These are phyloP conservation scores for Radiomyces spectabilis DNA, from an alignment of 192 early-diverging fungal genomes.

Conservation along the genomic window DNA sequence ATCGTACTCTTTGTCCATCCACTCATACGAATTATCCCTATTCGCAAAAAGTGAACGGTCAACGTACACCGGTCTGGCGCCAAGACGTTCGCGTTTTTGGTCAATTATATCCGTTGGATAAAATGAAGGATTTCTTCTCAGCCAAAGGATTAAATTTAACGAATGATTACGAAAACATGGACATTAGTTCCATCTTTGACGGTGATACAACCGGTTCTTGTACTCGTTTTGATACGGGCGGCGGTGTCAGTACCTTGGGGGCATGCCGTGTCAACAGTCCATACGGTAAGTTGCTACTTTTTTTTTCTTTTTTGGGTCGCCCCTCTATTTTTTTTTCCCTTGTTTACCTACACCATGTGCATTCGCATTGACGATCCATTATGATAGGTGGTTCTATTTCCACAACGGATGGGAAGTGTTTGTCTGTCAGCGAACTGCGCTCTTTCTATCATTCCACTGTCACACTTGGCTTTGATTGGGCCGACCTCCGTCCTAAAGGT, in stretches of 20 bases:
- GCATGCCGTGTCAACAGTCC: conserved; percentile 13
- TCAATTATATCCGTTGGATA: conserved; percentile 15
- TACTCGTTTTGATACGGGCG: conserved; percentile 10
- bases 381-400: background rate
- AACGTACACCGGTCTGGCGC: background rate
- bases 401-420: background rate
- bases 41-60: conserved; percentile 4
- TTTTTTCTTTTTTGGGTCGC: too few relatives aligned
- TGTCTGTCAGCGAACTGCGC: conserved; percentile 3
- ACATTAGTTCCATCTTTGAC: conserved; percentile 22
- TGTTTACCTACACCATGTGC: too few relatives aligned
- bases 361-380: background rate
- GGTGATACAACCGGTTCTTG: conserved; percentile 16
- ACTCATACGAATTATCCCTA: conserved; percentile 7
- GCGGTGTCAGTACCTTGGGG: conserved; percentile 6
- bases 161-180: conserved; percentile 20
- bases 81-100: conserved; percentile 22
- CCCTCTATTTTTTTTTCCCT: background rate
- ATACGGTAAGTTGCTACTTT: conserved; percentile 18
- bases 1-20: conserved; percentile 23
- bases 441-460: background rate
- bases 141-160: conserved; percentile 17
- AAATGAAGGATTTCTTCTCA: conserved; percentile 12
- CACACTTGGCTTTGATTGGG: conserved; percentile 8
- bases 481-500: conserved; percentile 7